Percentiles rank a stretch among this genome's conserved stretches.
phyloP scores from a whole-genome alignment of 352 stramenopile species.

The Pythium scleroteichum region DNA sequence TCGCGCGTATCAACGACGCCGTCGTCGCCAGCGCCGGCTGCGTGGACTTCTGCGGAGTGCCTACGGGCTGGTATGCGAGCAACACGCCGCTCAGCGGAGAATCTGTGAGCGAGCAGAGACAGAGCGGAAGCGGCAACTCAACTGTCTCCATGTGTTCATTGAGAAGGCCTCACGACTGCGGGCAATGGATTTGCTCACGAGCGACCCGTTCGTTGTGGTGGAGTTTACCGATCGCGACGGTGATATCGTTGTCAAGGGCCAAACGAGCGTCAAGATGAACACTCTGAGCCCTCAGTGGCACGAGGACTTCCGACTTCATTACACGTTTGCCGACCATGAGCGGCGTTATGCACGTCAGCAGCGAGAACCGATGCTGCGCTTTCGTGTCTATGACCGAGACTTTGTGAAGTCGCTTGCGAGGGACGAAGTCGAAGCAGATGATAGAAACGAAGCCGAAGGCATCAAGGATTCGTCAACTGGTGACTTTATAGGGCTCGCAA shows the following conservation, averaged over 20 bases:
- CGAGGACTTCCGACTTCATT: conserved; percentile 68
- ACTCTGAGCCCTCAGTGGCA: conserved; percentile 70
- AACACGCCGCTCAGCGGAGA: conserved; percentile 30
- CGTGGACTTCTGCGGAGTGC: conserved; percentile 38
- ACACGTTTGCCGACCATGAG: conserved; percentile 39
- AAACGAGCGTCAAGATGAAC: conserved; percentile 52
- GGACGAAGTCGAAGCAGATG: conserved; percentile 12
- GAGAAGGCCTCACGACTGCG: conserved; percentile 50
- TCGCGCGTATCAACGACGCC: conserved; percentile 32
- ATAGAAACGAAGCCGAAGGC: conserved; percentile 8
- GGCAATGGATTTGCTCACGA: conserved; percentile 54
- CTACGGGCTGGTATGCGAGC: conserved; percentile 29
- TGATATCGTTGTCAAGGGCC: conserved; percentile 38
- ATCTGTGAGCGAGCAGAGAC: conserved; percentile 29
- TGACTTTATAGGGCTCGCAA: conserved; percentile 52
- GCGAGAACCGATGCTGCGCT: conserved; percentile 1
- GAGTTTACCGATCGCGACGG: conserved; percentile 30
- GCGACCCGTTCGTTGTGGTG: conserved; percentile 62
- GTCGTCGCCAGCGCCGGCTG: conserved; percentile 26
- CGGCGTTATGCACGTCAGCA: not conserved
- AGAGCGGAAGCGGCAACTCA: conserved; percentile 39
- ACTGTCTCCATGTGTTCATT: conserved; percentile 61
- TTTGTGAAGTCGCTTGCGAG: conserved; percentile 22
- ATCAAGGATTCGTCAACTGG: not conserved
- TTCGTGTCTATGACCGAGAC: conserved; percentile 47